Evolutionary conservation across 495 filamentous ascomycete species (phyloP).

Genomic region (Collariella sp.): DNA sequence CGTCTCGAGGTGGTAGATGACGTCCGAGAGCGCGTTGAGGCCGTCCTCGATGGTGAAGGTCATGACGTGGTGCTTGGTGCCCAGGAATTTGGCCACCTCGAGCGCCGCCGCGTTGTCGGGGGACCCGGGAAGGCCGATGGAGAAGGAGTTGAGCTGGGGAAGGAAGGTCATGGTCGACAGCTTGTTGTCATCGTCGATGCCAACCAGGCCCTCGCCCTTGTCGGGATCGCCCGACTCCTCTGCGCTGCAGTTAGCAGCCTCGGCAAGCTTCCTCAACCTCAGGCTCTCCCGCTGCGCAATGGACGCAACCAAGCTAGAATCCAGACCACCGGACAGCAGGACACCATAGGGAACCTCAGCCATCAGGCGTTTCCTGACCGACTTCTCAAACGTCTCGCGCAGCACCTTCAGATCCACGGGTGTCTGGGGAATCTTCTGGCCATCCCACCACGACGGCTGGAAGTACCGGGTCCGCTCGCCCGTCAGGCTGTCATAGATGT

Average conservation of each 20-base stretch:
- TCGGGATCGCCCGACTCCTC: slow-evolving; percentile 41
- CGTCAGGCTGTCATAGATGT: slow-evolving; percentile 89
- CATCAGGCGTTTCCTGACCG: slow-evolving; percentile 95
- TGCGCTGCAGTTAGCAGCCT: slow-evolving; percentile 35
- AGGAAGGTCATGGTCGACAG: slow-evolving; percentile 85
- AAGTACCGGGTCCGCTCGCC: slow-evolving; percentile 76
- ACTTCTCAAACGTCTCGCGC: slow-evolving; percentile 73
- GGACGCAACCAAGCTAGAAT: slow-evolving; percentile 88
- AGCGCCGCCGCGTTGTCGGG: slow-evolving; percentile 84
- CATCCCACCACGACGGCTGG: slow-evolving; percentile 89
- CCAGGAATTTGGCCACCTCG: slow-evolving; percentile 88
- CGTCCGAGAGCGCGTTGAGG: slow-evolving; percentile 88
- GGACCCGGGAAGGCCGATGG: slow-evolving; percentile 84
- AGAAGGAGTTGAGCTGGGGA: slow-evolving; percentile 95
- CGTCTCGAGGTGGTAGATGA: slow-evolving; percentile 95
- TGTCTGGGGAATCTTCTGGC: slow-evolving; percentile 60
- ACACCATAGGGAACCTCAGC: slow-evolving; percentile 98
- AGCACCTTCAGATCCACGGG: slow-evolving; percentile 75
- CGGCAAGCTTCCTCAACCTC: slow-evolving; percentile 56
- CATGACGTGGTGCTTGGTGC: slow-evolving; percentile 95
- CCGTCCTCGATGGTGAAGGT: slow-evolving; percentile 97
- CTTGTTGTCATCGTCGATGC: slow-evolving; percentile 85
- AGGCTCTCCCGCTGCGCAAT: slow-evolving; percentile 91
- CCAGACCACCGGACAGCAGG: slow-evolving; percentile 85
- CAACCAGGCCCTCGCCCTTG: slow-evolving; percentile 63